Base-by-base conservation (phyloP, 2,329 filamentous ascomycete genomes). In the Stachybotrys elegans region DNA sequence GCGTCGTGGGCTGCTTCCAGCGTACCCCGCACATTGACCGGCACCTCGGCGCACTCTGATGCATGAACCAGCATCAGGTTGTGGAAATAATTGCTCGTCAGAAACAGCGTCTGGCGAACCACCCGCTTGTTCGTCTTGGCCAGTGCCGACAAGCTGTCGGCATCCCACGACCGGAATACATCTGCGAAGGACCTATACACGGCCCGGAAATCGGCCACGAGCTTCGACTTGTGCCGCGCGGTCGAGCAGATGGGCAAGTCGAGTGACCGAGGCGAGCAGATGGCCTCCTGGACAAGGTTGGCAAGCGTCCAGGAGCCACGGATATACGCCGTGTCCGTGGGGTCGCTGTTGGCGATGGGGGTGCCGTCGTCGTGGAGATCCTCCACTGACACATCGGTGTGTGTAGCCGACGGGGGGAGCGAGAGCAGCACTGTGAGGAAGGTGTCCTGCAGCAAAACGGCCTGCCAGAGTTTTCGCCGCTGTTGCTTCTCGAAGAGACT, bases 1-100 rank as follows among this genome's bases (percentile, higher is more conserved):
- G 86, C 86, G 57, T 86, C 84, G 54, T 88, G 82, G 0, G 86
- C 86, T 0, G 86, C 84, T 61, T 90, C 85, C 12, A 91, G 67
- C 4, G 85, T 85, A 5, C 79, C 83, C 16, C 81, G 72, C 16
- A 86, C 71, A 57, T 91, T 86, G 42, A 79, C 70, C 1, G 78
- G 76, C 2, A 84, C 76, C 56, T 80, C 77, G 0, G 73, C 62
- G 50, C 83, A 83, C 56, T 86, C 83, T 13, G 82, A 84, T 0
- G 83, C 82, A 54, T 90, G 83, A 17, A 91, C 77, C 9, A 90
- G 69, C 85, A 90, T 90, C 20, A 91, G 71, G 59, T 87, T 89
- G 59, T 92, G 87, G 63, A 83, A 88, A 65, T 88, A 91, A 57
- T 90, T 91, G 61, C 81, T 86, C n/a, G 83, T 85, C 22, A 91